Base-by-base conservation (phyloP, 139 green algal genomes). In the Volvox africanus region DNA sequence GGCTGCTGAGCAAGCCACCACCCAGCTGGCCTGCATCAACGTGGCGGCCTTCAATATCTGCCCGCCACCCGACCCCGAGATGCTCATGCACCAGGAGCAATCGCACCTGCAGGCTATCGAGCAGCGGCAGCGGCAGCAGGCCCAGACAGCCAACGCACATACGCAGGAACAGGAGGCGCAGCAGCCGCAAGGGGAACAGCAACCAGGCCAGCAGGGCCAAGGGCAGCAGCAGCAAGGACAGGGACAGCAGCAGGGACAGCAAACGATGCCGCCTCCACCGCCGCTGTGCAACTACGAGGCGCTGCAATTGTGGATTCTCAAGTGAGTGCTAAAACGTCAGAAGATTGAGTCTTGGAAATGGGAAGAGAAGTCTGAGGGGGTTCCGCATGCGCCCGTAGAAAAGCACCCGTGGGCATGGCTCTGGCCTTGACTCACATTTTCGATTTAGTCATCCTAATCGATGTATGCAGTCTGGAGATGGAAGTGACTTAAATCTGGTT, bases 241-340 rank as follows among this genome's bases (percentile, higher is more conserved):
- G 33, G 88, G 65, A 24, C 17, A 61, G 35, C 71, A 79, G 76
- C 30, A 18, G 76, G 32, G 55, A 55, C 22, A 20, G 55, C 80
- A 69, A 36, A 67, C 62, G 33, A n/a, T 33, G 5, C 55, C 37
- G 61, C 73, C 80, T 26, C 61, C 76, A 0, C 80, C 90, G 22
- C 82, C 88, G 24, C 80, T 97, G 71, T 98, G 94, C 87, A 96
- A 98, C 88, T 89, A 92, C 20, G 76, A 91, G 17, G 96, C 95
- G 9, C 94, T 99, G 77, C 97, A 99, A 93, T 91, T 97, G 26
- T 99, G 98, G 97, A 80, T 99, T 28, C 93, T 99, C 26, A 92
- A 92, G 61, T 82, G 83, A 16, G 67, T 81, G 32, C 17, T 61
- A 14, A 26, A 55, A n/a, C n/a, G 44, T 55, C 9, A 5, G 44